A percentile compares a stretch with the other conserved stretches of the same genome.
These are phyloP conservation scores for Lactifluus pinguis DNA, from an alignment of 768 basidiomycete genomes.

Conservation along the genomic window DNA sequence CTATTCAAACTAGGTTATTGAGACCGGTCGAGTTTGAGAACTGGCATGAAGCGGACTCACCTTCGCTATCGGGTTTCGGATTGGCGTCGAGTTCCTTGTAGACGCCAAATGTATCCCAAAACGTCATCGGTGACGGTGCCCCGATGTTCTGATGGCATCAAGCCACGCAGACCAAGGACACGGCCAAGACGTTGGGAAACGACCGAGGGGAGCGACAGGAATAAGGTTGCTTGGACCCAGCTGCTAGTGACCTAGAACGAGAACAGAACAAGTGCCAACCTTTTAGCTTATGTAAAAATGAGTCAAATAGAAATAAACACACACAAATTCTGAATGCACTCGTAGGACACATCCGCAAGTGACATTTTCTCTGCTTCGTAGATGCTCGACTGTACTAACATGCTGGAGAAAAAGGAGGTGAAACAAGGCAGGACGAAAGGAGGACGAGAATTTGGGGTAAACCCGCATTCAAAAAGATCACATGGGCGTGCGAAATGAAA, in stretches of 20 bases:
- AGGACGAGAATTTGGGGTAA: too few species aligned
- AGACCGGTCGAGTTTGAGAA: neutral
- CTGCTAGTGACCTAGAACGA: conserved; percentile 56
- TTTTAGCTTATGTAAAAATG: conserved; percentile 44
- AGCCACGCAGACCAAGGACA: conserved; percentile 74
- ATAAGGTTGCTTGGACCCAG: conserved; percentile 69
- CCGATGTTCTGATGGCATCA: conserved; percentile 92
- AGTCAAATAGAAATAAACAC: conserved; percentile 28
- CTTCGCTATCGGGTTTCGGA: conserved; percentile 72
- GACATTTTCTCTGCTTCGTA: conserved; percentile 35
- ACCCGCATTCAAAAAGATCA: too few species aligned
- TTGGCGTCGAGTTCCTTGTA: conserved; percentile 65
- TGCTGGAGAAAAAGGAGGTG: too few species aligned
- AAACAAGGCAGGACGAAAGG: too few species aligned
- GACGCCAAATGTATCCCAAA: conserved; percentile 65
- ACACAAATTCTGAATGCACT: neutral
- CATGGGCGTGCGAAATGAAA: too few species aligned
- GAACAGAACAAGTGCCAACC: neutral
- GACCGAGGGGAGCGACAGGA: conserved; percentile 69
- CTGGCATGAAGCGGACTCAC: conserved; percentile 32
- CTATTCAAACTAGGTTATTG: conserved; percentile 37
- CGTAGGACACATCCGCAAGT: conserved; percentile 39
- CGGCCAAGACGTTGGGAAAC: conserved; percentile 77
- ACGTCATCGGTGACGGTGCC: conserved; percentile 93
- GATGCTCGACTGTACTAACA: conserved; percentile 37